Conservation (phyloP, 2,329 filamentous ascomycete species). For the Diplodia sapinea region DNA sequence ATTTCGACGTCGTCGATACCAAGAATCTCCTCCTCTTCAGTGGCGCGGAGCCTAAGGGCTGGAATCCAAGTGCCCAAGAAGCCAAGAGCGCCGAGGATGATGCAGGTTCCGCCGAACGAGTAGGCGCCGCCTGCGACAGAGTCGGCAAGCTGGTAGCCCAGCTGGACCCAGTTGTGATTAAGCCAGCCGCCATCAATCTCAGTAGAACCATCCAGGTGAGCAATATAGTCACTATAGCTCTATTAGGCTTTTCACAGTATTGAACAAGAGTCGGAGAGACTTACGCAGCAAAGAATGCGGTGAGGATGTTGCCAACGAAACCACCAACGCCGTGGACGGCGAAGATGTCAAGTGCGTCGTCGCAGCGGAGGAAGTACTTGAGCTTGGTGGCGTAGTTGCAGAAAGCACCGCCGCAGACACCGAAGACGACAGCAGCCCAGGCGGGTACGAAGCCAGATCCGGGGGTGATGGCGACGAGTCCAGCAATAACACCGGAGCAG, state of each 20-base stretch:
- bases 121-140: constrained; percentile 77
- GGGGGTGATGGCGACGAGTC: constrained; percentile 86
- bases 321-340: constrained; percentile 82
- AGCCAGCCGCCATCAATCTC: constrained; percentile 79
- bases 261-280: constrained; percentile 35
- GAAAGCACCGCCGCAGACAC: constrained; percentile 73
- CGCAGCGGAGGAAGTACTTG: constrained; percentile 80
- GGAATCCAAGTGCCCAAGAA: constrained; percentile 81
- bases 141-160: constrained; percentile 83
- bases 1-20: constrained; percentile 91
- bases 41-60: constrained; percentile 73
- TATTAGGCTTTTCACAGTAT: background rate
- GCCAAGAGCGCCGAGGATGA: constrained; percentile 66
- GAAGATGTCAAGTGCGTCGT: constrained; percentile 89
- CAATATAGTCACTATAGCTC: constrained; percentile 71
- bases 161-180: constrained; percentile 81
- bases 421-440: constrained; percentile 83
- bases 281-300: constrained; percentile 79
- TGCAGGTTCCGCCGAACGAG: constrained; percentile 76
- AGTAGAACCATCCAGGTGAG: constrained; percentile 73
- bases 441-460: constrained; percentile 84
- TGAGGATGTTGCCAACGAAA: constrained; percentile 77
- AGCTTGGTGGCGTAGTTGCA: constrained; percentile 93
- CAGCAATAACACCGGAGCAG: constrained; percentile 87
- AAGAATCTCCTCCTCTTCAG: constrained; percentile 78